These are phyloP conservation scores for Panicum miliaceum DNA, from an alignment of 176 grass and related monocot genomes.

Conservation along the genomic window DNA sequence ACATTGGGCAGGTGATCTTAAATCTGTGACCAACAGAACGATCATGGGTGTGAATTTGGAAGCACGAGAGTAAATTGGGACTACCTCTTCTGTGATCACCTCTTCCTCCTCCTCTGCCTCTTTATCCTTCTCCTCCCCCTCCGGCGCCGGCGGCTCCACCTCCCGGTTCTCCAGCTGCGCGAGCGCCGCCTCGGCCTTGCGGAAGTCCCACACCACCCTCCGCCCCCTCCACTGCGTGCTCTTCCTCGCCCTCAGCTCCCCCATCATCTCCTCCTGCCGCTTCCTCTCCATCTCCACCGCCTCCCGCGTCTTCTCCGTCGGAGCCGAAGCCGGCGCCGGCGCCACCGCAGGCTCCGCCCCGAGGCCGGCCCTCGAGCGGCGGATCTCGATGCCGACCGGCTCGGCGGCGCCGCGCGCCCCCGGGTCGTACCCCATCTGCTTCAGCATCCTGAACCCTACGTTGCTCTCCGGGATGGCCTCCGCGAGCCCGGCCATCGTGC, in stretches of 20 bases:
- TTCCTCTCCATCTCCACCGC: slow-evolving; percentile 50
- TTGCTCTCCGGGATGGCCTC: slow-evolving; percentile 83
- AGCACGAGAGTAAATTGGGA: slow-evolving; percentile 1
- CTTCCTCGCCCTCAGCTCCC: slow-evolving; percentile 74
- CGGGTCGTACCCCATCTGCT: slow-evolving; percentile 78
- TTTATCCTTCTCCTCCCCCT: slow-evolving; percentile 53
- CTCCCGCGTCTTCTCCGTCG: slow-evolving; percentile 43
- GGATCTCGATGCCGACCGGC: slow-evolving; percentile 77
- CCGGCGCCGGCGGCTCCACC: slow-evolving; percentile 42
- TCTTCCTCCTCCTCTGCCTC: slow-evolving; percentile 71
- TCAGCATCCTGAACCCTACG: slow-evolving; percentile 88
- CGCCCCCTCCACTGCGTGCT: slow-evolving; percentile 72
- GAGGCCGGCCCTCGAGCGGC: slow-evolving; percentile 67
- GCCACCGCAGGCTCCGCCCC: slow-evolving; percentile 47
- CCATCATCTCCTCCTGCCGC: slow-evolving; percentile 60
- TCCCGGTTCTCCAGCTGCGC: slow-evolving; percentile 77
- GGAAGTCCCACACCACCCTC: slow-evolving; percentile 60
- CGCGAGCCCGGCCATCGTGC: slow-evolving; percentile 58
- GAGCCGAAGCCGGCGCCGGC: not conserved
- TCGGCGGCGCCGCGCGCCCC: slow-evolving; percentile 46
- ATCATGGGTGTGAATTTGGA: not conserved
- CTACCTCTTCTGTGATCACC: slow-evolving; percentile 88
- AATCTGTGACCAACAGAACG: not conserved
- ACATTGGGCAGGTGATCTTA: not conserved
- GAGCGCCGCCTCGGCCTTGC: slow-evolving; percentile 71